Evolutionary conservation across 768 basidiomycete species (phyloP), one percentile per base, ranked within the genome.

Genomic region (Suillus subluteus): DNA sequence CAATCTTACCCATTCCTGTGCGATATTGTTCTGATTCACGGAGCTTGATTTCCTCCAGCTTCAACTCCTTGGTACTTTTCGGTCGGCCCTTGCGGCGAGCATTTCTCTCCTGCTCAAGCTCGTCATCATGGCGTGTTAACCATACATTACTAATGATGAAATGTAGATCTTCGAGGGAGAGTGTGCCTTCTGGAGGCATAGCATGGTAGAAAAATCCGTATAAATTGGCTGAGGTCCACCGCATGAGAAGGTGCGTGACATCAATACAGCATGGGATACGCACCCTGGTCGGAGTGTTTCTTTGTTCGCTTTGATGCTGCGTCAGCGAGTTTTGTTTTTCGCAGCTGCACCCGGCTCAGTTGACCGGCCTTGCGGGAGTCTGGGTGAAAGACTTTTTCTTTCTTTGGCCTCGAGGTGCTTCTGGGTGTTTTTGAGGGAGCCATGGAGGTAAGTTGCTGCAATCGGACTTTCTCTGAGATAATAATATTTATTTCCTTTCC

Each of bases 331-430:
- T 88, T 93, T 26, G 82, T 82, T 70, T 91, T 92, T 67, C 94
- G 84, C 46, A 91, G 75, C 30, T 88, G 86, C 65, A 86, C 82
- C 26, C 92, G 86, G 18, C 85, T 81, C 16, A 94, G 82, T 73
- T 94, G 92, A 15, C 83, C 87, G 3, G 94, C 94, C 79, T 95
- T 95, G 67, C 94, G 84, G 26, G 94, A 95, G 58, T 89, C 82
- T 5, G 94, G 94, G 74, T 95, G 94, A 68, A 90, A 91, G 12
- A 94, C 70, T 72, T 95, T 95, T 73, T 92, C 91, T 78, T 88
- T 91, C 76, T 88, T 91, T 40, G 70, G n/a, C 54, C 44, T 58
- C 11, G 69, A 38, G 58, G 73, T 75, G 4, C 73, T 66, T 62
- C 74, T 74, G 32, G 68, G 62, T 67, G 55, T 38, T 65, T 50